These are phyloP conservation scores for Rachicladosporium sp. DNA, from an alignment of 2,329 filamentous ascomycete species.

Conservation along the genomic window DNA sequence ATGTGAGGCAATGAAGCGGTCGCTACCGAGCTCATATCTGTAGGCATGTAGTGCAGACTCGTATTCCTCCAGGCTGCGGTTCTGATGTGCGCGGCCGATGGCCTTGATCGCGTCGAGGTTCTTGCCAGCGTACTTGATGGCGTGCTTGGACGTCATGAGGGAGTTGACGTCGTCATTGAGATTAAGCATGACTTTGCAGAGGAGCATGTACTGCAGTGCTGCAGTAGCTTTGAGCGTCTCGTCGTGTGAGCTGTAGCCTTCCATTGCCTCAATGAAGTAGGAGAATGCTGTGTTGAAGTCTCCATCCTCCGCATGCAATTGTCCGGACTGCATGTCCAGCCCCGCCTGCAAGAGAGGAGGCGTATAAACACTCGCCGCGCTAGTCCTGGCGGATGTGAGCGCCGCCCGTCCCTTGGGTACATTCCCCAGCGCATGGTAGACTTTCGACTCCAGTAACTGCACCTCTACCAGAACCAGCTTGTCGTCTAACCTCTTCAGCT, in stretches of 20 bases:
- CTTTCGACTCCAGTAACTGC: constrained; percentile 88
- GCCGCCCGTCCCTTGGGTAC: constrained; percentile 91
- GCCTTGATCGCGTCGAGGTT: constrained; percentile 99
- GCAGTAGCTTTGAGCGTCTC: constrained; percentile 84
- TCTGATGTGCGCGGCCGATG: constrained; percentile 86
- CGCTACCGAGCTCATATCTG: constrained; percentile 84
- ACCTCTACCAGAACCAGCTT: constrained; percentile 97
- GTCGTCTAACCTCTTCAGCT: constrained; percentile 95
- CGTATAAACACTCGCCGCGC: constrained; percentile 92
- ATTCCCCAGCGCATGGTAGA: constrained; percentile 96
- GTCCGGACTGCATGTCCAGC: constrained; percentile 97
- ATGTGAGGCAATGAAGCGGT: constrained; percentile 94
- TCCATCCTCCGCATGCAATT: constrained; percentile 95
- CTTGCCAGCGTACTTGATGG: constrained; percentile 88
- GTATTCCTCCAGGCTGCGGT: constrained; percentile 93
- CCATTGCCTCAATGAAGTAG: constrained; percentile 97
- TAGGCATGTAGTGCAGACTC: constrained; percentile 84
- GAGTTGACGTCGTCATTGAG: constrained; percentile 89
- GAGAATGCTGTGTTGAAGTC: constrained; percentile 99
- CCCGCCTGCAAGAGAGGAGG: constrained; percentile 90
- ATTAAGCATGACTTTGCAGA: constrained; percentile 99
- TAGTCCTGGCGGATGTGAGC: constrained; percentile 85
- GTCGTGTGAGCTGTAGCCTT: constrained; percentile 91
- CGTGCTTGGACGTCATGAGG: constrained; percentile 91
- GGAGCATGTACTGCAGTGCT: constrained; percentile 95